Base-by-base conservation (phyloP, 2,329 filamentous ascomycete genomes). In the Hysterium pulicare region DNA sequence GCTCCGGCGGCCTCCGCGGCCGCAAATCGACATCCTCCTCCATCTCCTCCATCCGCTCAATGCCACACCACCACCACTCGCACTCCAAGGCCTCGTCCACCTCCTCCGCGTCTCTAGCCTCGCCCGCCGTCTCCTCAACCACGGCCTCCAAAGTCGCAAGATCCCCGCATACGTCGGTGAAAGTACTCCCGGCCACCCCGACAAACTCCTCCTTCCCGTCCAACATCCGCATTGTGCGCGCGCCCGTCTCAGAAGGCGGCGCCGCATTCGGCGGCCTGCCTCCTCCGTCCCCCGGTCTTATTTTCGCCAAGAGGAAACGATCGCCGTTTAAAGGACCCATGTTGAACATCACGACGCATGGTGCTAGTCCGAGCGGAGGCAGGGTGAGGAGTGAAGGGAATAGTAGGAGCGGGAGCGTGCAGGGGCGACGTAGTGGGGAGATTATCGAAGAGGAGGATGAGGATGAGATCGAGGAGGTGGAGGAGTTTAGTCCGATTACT, bases 21-120 rank as follows among this genome's bases (percentile, higher is more conserved):
- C 82, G 93, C 47, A 97, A 97, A 65, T 97, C 91, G 1, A 98
- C 93, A 0, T 96, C 90, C 0, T 95, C 90, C 0, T 97, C 90
- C 0, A 83, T 98, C 13, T 96, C 90, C 1, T 95, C 90, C 0
- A 84, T 98, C 44, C 84, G 93, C 45, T 94, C 87, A 33, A 89
- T 97, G 61, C 63, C 62, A 26, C 60, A 64, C 60, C 90, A 91
- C 57, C 87, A 90, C 53, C 85, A 89, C 57, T 87, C 90, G 52
- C 85, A 89, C 62, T 84, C 85, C 1, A 91, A 96, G 64, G 95
- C 90, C 17, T 97, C 97, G 68, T 90, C 93, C 0, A 95, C 88
- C 0, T 96, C 90, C 0, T 93, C 90, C 1, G 95, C 90, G 33
- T 95, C 79, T 3, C 78, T 83, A 15, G 85, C 85, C 26, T 85